Evolutionary conservation across 2,329 filamentous ascomycete genomes (phyloP), one percentile per base, ranked within the genome.

Genomic region (Fusarium siculi): DNA sequence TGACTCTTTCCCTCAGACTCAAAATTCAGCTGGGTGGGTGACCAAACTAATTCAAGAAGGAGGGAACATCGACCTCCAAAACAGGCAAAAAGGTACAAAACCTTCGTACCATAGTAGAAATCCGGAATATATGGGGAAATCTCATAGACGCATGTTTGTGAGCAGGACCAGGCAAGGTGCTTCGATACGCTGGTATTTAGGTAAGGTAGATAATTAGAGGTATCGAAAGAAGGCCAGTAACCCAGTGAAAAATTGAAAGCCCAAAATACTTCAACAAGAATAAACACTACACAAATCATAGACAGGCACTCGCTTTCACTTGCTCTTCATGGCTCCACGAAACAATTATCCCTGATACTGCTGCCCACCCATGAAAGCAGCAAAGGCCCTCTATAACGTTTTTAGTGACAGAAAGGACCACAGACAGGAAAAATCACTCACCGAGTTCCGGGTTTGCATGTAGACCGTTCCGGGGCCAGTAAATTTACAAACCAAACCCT

Each of bases 401-500:
- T 36, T 76, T 23, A 74, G 71, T 50, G 65, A 44, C 37, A 19
- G 25, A 72, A 46, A 34, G n/a, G n/a, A 28, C 34, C 15, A 40
- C 46, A 23, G 23, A 58, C 28, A 19, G 28, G 21, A 25, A 40
- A 40, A 85, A 46, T 21, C 3, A 65, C 89, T 80, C 83, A 90
- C 89, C 57, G 94, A 88, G 79, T 98, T 98, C 70, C 96, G 89
- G 2, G 96, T 98, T 83, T 99, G 96, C 77, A 98, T 87, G 79
- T 95, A 98, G 0, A 99, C 89, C 0, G 94, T 97, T 2, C 96
- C 96, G 0, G 96, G 96, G 0, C 93, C 95, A 0, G 92, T 94
- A 75, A 98, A 98, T 80, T 95, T 97, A 86, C 96, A 99, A 8
- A 97, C 95, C 40, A 98, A 85, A 0, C 96, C 96, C 83, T 99